Evolutionary conservation across 768 basidiomycete species (phyloP), one percentile per base, ranked within the genome.

Genomic region (Lentinula detonsa): DNA sequence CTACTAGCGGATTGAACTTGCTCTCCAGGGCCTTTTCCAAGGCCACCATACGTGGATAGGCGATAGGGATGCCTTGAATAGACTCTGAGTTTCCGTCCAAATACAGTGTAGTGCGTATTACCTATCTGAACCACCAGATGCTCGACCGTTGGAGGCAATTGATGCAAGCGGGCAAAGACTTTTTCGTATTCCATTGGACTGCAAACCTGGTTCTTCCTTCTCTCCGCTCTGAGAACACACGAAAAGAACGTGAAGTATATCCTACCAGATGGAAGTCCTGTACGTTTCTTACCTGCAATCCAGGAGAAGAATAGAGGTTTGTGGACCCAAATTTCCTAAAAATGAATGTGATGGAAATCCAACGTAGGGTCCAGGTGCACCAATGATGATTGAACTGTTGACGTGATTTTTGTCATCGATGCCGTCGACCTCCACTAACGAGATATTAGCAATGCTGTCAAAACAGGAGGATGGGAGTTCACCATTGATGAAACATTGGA

Each of bases 31-130:
- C 83, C 23, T 74, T 76, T 71, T 91, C 96, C 64, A 97, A 74
- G 71, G 96, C 95, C 2, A 91, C 90, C 86, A 95, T 87, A 55
- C 95, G 88, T 34, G 96, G 96, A 70, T 98, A 98, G 4, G 93
- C 93, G 63, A 94, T 88, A 0, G 90, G 90, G 57, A 91, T 84
- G 1, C 86, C 87, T 87, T 58, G 43, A 56, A 45, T 40, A 16
- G 8, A 23, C 10, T 35, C 64, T 13, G 61, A 58, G 54, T 16
- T 9, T 39, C 23, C 8, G 7, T 23, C 11, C 8, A 4, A 2
- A 23, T 21, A 61, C 5, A 21, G 45, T 33, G 53, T 35, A 57
- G 21, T 6, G 59, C 57, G 45, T 68, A 39, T 39, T 35, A 82
- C 95, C 95, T 23, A 95, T 69, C 65, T 91, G 90, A 45, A 98